A percentile compares a stretch with the other conserved stretches of the same genome.
These are phyloP conservation scores for Ceratobasidium sp. DNA, from an alignment of 1,284 basidiomycete genomes.

Conservation along the genomic window DNA sequence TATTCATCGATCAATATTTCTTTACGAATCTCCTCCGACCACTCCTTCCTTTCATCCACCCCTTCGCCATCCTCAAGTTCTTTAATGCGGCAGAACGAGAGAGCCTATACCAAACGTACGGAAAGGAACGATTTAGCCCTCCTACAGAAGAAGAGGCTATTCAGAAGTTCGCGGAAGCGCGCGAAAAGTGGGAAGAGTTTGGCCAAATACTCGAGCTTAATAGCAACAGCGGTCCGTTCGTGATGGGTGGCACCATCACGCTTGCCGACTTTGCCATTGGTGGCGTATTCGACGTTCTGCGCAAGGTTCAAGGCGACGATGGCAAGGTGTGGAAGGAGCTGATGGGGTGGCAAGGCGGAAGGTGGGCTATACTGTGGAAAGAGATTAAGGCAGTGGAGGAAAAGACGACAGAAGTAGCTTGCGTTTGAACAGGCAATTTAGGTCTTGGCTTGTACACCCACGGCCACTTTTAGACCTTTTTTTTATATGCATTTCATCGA, in stretches of 20 bases:
- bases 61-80: background rate
- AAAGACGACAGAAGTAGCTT: slow-evolving; percentile 1
- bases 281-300: background rate
- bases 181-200: background rate
- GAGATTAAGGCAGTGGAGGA: slow-evolving; percentile 1
- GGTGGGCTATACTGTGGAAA: slow-evolving; percentile 9
- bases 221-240: slow-evolving; percentile 21
- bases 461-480: too few species aligned
- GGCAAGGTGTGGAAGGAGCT: background rate
- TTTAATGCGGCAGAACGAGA: background rate
- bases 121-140: background rate
- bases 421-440: background rate
- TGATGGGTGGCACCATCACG: slow-evolving; percentile 25
- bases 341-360: slow-evolving; percentile 13
- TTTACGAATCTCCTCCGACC: background rate
- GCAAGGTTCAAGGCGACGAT: background rate
- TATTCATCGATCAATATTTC: slow-evolving; percentile 14
- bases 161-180: background rate
- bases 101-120: background rate
- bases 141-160: background rate
- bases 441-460: background rate
- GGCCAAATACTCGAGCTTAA: background rate
- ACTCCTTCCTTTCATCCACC: background rate
- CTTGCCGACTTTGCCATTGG: slow-evolving; percentile 38
- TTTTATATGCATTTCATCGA: too few species aligned